Evolutionary conservation across 2,329 filamentous ascomycete genomes (phyloP).

Genomic region (Tolypocladium capitatum): DNA sequence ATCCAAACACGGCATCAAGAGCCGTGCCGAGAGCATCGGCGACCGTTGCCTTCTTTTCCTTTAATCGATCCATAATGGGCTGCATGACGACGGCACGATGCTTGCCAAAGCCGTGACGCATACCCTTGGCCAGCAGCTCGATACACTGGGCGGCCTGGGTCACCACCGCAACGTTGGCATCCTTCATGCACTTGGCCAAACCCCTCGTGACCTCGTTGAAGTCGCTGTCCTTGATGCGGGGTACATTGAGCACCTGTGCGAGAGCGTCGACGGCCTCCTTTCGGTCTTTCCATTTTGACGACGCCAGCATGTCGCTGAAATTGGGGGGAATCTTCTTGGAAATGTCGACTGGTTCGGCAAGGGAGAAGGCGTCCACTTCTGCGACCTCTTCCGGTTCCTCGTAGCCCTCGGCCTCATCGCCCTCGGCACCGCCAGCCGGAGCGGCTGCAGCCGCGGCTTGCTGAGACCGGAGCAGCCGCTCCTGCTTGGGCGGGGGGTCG

Average conservation of each 20-base stretch:
- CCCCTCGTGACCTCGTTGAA: slow-evolving; percentile 74
- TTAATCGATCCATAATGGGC: slow-evolving; percentile 87
- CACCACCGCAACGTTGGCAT: slow-evolving; percentile 91
- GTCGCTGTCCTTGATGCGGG: slow-evolving; percentile 80
- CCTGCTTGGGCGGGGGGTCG: slow-evolving; percentile 78
- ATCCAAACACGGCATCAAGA: slow-evolving; percentile 54
- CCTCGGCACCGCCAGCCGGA: slow-evolving; percentile 44
- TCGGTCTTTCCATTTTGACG: slow-evolving; percentile 95
- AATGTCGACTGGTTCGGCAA: slow-evolving; percentile 80
- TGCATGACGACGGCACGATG: slow-evolving; percentile 71
- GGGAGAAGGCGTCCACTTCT: slow-evolving; percentile 69
- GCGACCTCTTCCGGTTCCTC: slow-evolving; percentile 32
- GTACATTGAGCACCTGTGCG: slow-evolving; percentile 63
- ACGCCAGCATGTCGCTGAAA: slow-evolving; percentile 71
- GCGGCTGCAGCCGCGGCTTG: slow-evolving; percentile 70
- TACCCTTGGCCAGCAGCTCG: slow-evolving; percentile 73
- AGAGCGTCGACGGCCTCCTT: slow-evolving; percentile 87
- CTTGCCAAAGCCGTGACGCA: slow-evolving; percentile 65
- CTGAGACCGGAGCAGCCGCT: slow-evolving; percentile 75
- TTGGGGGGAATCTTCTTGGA: slow-evolving; percentile 67
- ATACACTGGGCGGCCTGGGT: slow-evolving; percentile 88
- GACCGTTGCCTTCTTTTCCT: slow-evolving; percentile 90
- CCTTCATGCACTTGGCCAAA: slow-evolving; percentile 95
- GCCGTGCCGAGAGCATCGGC: slow-evolving; percentile 78
- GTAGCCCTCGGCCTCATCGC: slow-evolving; percentile 44